A percentile compares a stretch with the other conserved stretches of the same genome.
Evolutionary conservation across 768 basidiomycete species (phyloP).

Genomic region (Amanita exitialis): DNA sequence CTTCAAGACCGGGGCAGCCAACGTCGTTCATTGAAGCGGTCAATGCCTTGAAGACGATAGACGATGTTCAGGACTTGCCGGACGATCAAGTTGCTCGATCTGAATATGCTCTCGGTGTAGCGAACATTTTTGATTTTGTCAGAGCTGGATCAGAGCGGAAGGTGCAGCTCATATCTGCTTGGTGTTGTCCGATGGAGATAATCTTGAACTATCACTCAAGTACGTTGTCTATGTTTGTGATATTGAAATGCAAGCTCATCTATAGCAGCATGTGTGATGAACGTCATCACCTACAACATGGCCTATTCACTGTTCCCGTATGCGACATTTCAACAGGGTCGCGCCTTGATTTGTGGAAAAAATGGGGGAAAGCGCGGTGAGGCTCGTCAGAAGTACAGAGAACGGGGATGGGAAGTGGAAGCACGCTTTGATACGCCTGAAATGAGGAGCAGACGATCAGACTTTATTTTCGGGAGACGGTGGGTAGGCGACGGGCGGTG

Average conservation of each 20-base stretch:
- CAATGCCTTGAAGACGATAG: neutral
- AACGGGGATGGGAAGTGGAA: slow-evolving; percentile 24
- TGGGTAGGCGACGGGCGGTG: slow-evolving; percentile 1
- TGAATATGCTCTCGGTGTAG: neutral
- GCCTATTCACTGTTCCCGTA: slow-evolving; percentile 31
- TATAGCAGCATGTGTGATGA: slow-evolving; percentile 30
- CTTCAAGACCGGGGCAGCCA: neutral
- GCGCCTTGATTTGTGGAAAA: slow-evolving; percentile 13
- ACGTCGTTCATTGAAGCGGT: neutral
- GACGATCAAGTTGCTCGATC: neutral
- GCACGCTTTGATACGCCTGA: neutral
- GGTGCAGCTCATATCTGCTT: slow-evolving; percentile 27
- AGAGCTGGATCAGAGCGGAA: slow-evolving; percentile 8
- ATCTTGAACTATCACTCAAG: slow-evolving; percentile 12
- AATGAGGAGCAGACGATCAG: neutral
- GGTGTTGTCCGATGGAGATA: slow-evolving; percentile 17
- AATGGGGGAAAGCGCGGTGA: slow-evolving; percentile 2
- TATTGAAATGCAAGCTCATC: neutral
- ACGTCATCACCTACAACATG: slow-evolving; percentile 26
- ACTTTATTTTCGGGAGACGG: neutral
- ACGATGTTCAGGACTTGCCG: neutral
- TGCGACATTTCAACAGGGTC: slow-evolving; percentile 26
- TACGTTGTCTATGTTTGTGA: slow-evolving; percentile 3
- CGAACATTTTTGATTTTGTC: neutral
- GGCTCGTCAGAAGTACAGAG: slow-evolving; percentile 21